Evolutionary conservation across 1,284 basidiomycete species (phyloP).

Genomic region (Ustilago hordei): DNA sequence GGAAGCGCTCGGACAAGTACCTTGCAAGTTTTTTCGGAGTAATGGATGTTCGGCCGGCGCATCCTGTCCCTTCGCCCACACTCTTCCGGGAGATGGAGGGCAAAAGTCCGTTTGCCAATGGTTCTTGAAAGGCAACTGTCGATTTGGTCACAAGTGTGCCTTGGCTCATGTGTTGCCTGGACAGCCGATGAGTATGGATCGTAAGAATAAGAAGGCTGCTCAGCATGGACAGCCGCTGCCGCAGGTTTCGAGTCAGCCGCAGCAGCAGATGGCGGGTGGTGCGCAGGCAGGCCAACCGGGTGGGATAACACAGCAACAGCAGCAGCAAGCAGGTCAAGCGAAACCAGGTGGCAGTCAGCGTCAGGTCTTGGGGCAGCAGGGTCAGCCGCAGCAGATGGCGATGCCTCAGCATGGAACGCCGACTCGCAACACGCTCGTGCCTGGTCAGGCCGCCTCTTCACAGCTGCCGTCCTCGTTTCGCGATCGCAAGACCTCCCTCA

Average conservation of each 20-base stretch:
- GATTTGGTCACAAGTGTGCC: slow-evolving; percentile 93
- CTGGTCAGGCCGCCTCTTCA: slow-evolving; percentile 15
- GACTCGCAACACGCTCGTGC: slow-evolving; percentile 5
- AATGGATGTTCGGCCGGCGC: slow-evolving; percentile 83
- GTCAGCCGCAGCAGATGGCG: slow-evolving; percentile 12
- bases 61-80: slow-evolving; percentile 95
- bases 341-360: slow-evolving; percentile 5
- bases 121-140: slow-evolving; percentile 90
- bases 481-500: slow-evolving; percentile 73
- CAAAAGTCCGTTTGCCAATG: slow-evolving; percentile 90
- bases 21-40: slow-evolving; percentile 94
- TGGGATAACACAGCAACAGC: background rate
- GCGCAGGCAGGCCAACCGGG: slow-evolving; percentile 10
- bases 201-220: slow-evolving; percentile 97
- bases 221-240: slow-evolving; percentile 73
- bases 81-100: slow-evolving; percentile 69
- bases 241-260: slow-evolving; percentile 25
- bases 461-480: slow-evolving; percentile 18
- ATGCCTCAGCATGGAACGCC: slow-evolving; percentile 21
- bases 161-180: slow-evolving; percentile 89
- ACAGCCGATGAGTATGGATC: slow-evolving; percentile 85
- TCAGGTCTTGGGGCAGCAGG: slow-evolving; percentile 24
- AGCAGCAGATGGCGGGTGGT: background rate
- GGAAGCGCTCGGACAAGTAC: slow-evolving; percentile 91
- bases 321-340: slow-evolving; percentile 13